Percentiles rank a stretch among this genome's conserved stretches.
phyloP scores from a whole-genome alignment of 805 yeast species.

The Naumovozyma baii region DNA sequence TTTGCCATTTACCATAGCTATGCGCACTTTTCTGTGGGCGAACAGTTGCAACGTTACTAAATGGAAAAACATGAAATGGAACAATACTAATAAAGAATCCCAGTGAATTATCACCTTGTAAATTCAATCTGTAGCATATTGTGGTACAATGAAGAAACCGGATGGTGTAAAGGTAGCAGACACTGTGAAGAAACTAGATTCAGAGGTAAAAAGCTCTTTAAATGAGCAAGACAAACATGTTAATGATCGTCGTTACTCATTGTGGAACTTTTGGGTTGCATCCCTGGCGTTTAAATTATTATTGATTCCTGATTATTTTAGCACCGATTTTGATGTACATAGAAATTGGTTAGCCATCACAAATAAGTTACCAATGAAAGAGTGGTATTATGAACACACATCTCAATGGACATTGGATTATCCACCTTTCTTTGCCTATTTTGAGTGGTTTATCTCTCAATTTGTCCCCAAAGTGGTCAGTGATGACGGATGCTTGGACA shows the following conservation, averaged over 20 bases:
- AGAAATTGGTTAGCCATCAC: conserved; percentile 96
- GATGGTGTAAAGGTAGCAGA: too few relatives aligned
- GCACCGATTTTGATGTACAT: conserved; percentile 96
- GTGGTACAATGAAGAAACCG: too few relatives aligned
- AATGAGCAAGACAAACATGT: conserved; percentile 6
- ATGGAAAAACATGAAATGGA: too few relatives aligned
- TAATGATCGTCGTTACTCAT: conserved; percentile 32
- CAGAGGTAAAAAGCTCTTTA: too few relatives aligned
- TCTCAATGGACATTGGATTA: conserved; percentile 92
- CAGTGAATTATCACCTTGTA: too few relatives aligned
- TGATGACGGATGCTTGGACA: conserved; percentile 68
- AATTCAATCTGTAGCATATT: too few relatives aligned
- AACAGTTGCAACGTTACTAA: too few relatives aligned
- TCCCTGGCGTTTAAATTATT: conserved; percentile 49
- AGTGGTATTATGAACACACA: conserved; percentile 78
- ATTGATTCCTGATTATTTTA: conserved; percentile 71
- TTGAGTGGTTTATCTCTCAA: conserved; percentile 71
- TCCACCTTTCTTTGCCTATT: conserved; percentile 96
- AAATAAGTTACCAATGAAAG: conserved; percentile 52
- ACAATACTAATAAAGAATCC: too few relatives aligned
- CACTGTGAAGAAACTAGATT: too few relatives aligned
- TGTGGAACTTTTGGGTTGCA: conserved; percentile 62
- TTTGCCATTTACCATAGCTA: too few relatives aligned
- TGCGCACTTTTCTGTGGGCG: too few relatives aligned
- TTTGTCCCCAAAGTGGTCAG: conserved; percentile 56